Base-by-base conservation (phyloP, 1,284 basidiomycete species). In the Ganoderma resinaceum region DNA sequence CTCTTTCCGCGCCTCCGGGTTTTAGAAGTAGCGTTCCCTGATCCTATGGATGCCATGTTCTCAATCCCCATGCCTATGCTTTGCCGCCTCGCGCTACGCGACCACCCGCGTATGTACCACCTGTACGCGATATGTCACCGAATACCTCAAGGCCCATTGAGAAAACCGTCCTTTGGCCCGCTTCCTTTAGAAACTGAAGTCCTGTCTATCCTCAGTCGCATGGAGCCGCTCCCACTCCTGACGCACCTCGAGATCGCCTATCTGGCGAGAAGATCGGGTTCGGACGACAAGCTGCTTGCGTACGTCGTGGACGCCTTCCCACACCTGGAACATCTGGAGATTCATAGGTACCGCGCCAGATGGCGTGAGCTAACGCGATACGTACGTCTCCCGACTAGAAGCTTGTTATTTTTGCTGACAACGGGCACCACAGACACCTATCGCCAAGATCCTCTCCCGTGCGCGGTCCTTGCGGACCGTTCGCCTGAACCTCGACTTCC, bases 401-500 rank as follows among this genome's bases (percentile, higher is more conserved):
- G 6, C 3, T 2, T 33, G 5, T 20, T 0, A 3, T 11, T 2
- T 31, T 8, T 20, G 14, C 52, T 55, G 5, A 55, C 29, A 6
- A 9, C 16, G n/a, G 5, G 2, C 9, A 12, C 20, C 9, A 29
- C 29, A 55, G 52, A 55, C 29, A 33, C 52, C 26, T 18, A 55
- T 55, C 52, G 52, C 52, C 29, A 12, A 18, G 29, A 29, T 55
- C 29, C 52, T 55, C 52, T 18, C 52, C 16, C 29, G 29, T 16
- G 26, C 18, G 14, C 16, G 23, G 16, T 55, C 52, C 1, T 23
- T 58, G 33, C 60, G 40, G 29, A 43, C 37, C 9, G 31, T 57
- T 29, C 60, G 53, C 1, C 65, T 62, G 37, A 62, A 62, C 14
- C 65, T 66, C 52, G 60, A 66, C 31, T 66, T 62, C 40, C 52